phyloP scores from a whole-genome alignment of 371 early-diverging fungal genomes.

The Chytridium lagenaria region DNA sequence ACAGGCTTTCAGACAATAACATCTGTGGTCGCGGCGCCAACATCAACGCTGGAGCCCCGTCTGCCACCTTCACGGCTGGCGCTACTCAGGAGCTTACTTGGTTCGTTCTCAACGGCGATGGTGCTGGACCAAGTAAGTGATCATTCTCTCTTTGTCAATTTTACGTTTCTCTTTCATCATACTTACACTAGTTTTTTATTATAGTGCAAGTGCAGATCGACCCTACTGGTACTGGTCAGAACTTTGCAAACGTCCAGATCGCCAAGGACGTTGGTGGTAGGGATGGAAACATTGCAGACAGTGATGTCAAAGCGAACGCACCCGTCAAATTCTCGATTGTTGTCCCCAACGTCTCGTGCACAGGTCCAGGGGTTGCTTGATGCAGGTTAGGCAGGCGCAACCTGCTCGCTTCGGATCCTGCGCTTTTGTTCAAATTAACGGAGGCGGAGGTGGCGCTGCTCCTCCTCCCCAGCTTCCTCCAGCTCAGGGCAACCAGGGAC shows the following conservation, averaged over 20 bases:
- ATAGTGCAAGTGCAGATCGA: neutral
- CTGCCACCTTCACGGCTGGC: constrained; percentile 13
- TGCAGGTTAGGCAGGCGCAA: neutral
- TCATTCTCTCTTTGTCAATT: neutral
- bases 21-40: constrained; percentile 5
- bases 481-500: neutral
- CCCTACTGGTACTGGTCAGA: constrained; percentile 18
- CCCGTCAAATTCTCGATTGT: neutral
- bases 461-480: neutral
- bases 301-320: neutral
- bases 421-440: neutral
- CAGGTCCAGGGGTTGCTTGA: constrained; percentile 3
- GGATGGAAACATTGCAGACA: neutral
- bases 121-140: constrained; percentile 19
- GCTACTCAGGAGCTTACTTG: constrained; percentile 6
- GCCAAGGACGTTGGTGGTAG: neutral
- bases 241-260: neutral
- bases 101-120: constrained; percentile 29
- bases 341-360: constrained; percentile 5
- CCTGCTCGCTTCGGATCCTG: neutral
- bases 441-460: neutral
- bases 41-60: neutral
- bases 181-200: neutral
- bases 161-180: neutral
- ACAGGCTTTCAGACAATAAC: neutral